phyloP scores from a whole-genome alignment of 805 yeast species.

The Teunomyces atbi region DNA sequence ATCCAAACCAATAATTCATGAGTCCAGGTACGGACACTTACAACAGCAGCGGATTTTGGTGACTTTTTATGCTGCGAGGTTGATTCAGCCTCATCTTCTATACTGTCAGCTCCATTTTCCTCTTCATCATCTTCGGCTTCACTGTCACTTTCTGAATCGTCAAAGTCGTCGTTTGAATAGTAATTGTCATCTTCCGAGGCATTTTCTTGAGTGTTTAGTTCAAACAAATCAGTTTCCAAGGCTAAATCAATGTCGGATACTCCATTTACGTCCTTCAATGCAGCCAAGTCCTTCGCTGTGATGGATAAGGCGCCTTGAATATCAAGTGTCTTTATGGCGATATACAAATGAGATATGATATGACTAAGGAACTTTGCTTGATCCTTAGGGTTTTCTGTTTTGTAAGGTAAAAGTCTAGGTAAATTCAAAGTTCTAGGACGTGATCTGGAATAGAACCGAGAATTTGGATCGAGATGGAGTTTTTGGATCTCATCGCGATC shows the following conservation, averaged over 20 bases:
- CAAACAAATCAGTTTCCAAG: constrained; percentile 53
- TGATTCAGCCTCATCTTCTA: constrained; percentile 29
- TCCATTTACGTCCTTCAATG: constrained; percentile 29
- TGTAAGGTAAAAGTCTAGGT: constrained; percentile 64
- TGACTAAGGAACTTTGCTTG: constrained; percentile 73
- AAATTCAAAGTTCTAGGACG: constrained; percentile 42
- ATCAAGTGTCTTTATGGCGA: constrained; percentile 74
- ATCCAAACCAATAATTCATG: constrained; percentile 78
- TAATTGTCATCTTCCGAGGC: constrained; percentile 15
- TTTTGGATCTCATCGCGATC: constrained; percentile 28
- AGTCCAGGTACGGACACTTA: constrained; percentile 81
- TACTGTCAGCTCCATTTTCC: constrained; percentile 35
- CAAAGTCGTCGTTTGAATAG: constrained; percentile 17
- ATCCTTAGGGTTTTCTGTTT: constrained; percentile 63
- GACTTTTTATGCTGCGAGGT: constrained; percentile 58
- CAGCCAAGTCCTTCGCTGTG: constrained; percentile 65
- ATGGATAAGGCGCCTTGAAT: constrained; percentile 67
- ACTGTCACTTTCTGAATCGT: constrained; percentile 5
- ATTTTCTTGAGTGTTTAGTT: constrained; percentile 16
- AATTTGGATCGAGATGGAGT: constrained; percentile 31
- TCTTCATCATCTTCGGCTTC: constrained; percentile 18
- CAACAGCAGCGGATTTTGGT: constrained; percentile 68
- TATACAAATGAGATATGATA: constrained; percentile 75
- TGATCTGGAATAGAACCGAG: constrained; percentile 37
- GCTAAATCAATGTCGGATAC: constrained; percentile 45